phyloP scores from a whole-genome alignment of 129 eudicot species.

The Artemisia tridentata region DNA sequence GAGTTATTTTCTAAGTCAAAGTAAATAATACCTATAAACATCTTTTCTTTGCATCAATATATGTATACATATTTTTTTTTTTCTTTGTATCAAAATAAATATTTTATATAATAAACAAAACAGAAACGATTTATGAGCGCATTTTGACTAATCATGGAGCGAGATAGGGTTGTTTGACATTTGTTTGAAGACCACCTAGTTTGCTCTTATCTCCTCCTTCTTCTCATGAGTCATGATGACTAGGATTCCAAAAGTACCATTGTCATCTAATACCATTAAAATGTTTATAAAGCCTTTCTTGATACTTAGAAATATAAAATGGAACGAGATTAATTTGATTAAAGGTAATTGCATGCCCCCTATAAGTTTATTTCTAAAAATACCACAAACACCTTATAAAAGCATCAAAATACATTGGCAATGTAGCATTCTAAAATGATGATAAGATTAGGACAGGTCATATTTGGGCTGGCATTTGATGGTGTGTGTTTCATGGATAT shows the following conservation, averaged over 20 bases:
- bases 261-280: neutral
- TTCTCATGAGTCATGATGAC: conserved; percentile 11
- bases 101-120: neutral
- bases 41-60: no score
- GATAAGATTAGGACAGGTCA: conserved; percentile 15
- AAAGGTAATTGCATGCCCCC: no score
- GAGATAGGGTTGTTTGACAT: neutral
- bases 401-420: neutral
- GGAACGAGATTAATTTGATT: neutral
- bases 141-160: neutral
- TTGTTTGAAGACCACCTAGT: neutral
- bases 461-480: conserved; percentile 7
- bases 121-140: neutral
- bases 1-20: no score
- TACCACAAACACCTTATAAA: neutral
- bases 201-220: neutral
- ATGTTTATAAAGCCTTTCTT: neutral
- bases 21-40: no score
- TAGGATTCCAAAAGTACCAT: neutral
- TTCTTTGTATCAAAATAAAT: no score
- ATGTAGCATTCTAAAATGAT: neutral
- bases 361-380: neutral
- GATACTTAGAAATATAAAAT: neutral
- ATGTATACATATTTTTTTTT: no score
- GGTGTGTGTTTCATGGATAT: conserved; percentile 4